phyloP scores from a whole-genome alignment of 768 basidiomycete genomes.

The Zangia roseola region DNA sequence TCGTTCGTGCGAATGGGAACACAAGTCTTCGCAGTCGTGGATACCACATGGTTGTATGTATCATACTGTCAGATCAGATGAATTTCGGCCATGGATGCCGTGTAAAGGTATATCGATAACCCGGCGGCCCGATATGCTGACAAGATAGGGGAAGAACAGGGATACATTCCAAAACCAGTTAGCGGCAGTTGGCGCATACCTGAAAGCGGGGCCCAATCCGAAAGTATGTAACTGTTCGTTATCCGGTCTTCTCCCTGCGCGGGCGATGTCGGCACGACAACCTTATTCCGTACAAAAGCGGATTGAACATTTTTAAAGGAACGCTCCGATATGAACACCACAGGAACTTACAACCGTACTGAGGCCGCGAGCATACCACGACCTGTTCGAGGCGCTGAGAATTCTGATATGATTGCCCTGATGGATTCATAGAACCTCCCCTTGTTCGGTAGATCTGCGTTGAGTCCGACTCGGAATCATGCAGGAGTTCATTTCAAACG shows the following conservation, averaged over 20 bases:
- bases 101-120: background rate
- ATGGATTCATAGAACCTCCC: background rate
- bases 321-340: background rate
- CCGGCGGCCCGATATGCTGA: conserved; percentile 1
- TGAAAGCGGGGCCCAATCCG: background rate
- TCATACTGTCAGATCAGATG: background rate
- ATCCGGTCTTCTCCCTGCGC: background rate
- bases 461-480: conserved; percentile 10
- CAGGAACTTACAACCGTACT: background rate
- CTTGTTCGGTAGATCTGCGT: conserved; percentile 3
- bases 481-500: background rate
- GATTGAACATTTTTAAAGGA: background rate
- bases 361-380: background rate
- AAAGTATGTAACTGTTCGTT: background rate
- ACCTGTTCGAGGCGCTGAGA: background rate
- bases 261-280: conserved; percentile 1
- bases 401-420: background rate
- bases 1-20: conserved; percentile 5
- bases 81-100: conserved; percentile 2
- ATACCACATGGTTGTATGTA: conserved; percentile 1
- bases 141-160: background rate
- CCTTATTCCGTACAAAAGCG: conserved; percentile 5
- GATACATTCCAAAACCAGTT: background rate
- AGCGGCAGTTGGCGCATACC: background rate
- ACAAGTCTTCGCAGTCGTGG: background rate